Evolutionary conservation across 75 land plant species (phyloP), one percentile per base, ranked within the genome.

Genomic region (Larix kaempferi): DNA sequence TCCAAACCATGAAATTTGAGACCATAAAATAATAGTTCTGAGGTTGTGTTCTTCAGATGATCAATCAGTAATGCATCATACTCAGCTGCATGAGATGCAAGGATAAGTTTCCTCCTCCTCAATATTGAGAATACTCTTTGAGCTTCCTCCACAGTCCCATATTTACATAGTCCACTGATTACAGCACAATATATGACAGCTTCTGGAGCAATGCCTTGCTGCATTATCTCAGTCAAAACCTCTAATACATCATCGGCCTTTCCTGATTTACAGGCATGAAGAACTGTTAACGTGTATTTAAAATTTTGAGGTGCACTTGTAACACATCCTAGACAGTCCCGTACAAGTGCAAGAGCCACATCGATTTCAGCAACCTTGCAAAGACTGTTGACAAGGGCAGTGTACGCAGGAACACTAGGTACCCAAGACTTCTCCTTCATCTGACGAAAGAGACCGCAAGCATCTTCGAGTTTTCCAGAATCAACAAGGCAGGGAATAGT

Each of bases 211-310:
- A 78, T 80, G 3, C 82, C 83, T 52, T 84, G 80, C 44, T 89
- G 76, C 74, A 91, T 72, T 86, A 91, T 87, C 77, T 91, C 94
- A 73, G 87, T 78, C 35, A 91, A 56, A 12, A 91, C 91, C 29
- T 85, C 88, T 35, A 91, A 71, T 19, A 91, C 86, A 59, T 83
- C 82, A 60, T 85, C 88, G 52, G 94, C 83, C 11, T 73, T 71
- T 54, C 82, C 79, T 0, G 80, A 81, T 63, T 76, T 85, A 69
- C 86, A 87, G 2, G 67, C 84, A 83, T 91, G 86, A 29, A 89
- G 76, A 80, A 91, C 74, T 6, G 80, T 85, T 57, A 85, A 82
- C 4, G 89, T 44, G 52, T 91, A 89, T 80, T 89, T 91, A 66
- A 91, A 91, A 44, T 80, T 84, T 83, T 75, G 74, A n/a, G 94